Percentiles rank a stretch among this genome's conserved stretches.
Conservation (phyloP, 1,284 basidiomycete species). For the Tilletia caries region DNA sequence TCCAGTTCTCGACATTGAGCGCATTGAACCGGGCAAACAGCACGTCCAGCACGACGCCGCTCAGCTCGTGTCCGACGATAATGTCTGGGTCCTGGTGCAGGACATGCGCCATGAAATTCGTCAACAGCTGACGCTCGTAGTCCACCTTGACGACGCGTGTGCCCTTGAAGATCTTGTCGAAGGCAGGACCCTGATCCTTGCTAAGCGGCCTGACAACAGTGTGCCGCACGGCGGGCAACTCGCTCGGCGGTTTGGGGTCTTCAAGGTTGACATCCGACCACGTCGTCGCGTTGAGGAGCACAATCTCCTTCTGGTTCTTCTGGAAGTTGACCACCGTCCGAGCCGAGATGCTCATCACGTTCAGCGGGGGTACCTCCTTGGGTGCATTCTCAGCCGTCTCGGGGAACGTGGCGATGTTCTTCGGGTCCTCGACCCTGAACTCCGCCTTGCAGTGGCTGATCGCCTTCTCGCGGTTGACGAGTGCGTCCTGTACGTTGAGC, state of each 20-base stretch:
- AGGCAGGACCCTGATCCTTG: slow-evolving; percentile 80
- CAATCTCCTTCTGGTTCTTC: slow-evolving; percentile 88
- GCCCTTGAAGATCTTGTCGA: slow-evolving; percentile 63
- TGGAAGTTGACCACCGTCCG: slow-evolving; percentile 92
- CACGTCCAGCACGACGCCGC: slow-evolving; percentile 86
- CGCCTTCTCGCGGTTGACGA: slow-evolving; percentile 58
- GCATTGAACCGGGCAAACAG: slow-evolving; percentile 87
- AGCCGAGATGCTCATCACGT: slow-evolving; percentile 80
- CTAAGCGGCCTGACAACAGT: slow-evolving; percentile 85
- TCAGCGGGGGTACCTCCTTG: slow-evolving; percentile 81
- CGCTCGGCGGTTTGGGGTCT: slow-evolving; percentile 51
- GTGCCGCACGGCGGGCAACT: slow-evolving; percentile 74
- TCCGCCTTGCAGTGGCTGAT: slow-evolving; percentile 68
- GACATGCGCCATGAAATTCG: slow-evolving; percentile 60
- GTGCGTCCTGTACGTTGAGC: slow-evolving; percentile 75
- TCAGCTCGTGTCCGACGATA: slow-evolving; percentile 89
- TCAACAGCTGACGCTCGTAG: slow-evolving; percentile 75
- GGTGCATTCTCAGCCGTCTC: slow-evolving; percentile 72
- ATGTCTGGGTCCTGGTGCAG: slow-evolving; percentile 89
- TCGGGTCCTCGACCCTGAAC: slow-evolving; percentile 77
- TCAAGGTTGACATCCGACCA: slow-evolving; percentile 66
- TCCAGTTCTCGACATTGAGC: slow-evolving; percentile 73
- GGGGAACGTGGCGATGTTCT: slow-evolving; percentile 77
- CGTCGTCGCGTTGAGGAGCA: slow-evolving; percentile 76
- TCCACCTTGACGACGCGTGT: slow-evolving; percentile 70